A percentile compares a stretch with the other conserved stretches of the same genome.
Evolutionary conservation across 345 rosid genomes (phyloP).

Genomic region (Durio zibethinus): DNA sequence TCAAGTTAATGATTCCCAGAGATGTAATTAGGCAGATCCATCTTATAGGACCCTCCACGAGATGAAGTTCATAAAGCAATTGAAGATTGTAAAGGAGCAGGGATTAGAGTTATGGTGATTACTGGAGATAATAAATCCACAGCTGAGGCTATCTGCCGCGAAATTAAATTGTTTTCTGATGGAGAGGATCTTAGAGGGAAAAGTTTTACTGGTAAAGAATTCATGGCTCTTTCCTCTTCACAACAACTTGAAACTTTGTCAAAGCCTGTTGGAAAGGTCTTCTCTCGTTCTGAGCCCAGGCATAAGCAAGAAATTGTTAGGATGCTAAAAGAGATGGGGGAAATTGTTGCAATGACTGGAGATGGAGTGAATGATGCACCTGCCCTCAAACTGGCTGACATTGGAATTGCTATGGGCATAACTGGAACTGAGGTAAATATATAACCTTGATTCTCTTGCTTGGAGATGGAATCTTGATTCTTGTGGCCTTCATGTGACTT

Average conservation of each 20-base stretch:
- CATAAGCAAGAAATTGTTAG: slow-evolving; percentile 93
- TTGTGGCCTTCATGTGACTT: background rate
- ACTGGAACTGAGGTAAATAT: slow-evolving; percentile 86
- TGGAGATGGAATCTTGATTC: background rate
- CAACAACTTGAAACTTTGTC: slow-evolving; percentile 50
- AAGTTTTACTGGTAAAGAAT: slow-evolving; percentile 79
- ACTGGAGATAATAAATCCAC: slow-evolving; percentile 97
- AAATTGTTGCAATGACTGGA: slow-evolving; percentile 97
- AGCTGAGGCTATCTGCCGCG: slow-evolving; percentile 84
- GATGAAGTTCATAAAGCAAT: slow-evolving; percentile 74
- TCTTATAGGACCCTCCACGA: slow-evolving; percentile 87
- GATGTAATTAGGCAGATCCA: background rate
- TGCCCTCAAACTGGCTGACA: slow-evolving; percentile 91
- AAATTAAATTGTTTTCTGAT: slow-evolving; percentile 56
- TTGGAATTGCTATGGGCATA: slow-evolving; percentile 96
- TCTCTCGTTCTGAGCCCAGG: slow-evolving; percentile 88
- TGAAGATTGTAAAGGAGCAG: slow-evolving; percentile 77
- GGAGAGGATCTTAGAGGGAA: slow-evolving; percentile 54
- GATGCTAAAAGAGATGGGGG: slow-evolving; percentile 83
- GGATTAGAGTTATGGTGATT: slow-evolving; percentile 85
- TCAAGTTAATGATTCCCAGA: background rate
- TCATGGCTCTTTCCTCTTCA: slow-evolving; percentile 53
- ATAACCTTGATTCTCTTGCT: background rate
- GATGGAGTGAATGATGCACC: slow-evolving; percentile 99
- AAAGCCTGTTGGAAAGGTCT: slow-evolving; percentile 73